Evolutionary conservation across 352 stramenopile genomes (phyloP).

Genomic region (Phytophthora capsici): DNA sequence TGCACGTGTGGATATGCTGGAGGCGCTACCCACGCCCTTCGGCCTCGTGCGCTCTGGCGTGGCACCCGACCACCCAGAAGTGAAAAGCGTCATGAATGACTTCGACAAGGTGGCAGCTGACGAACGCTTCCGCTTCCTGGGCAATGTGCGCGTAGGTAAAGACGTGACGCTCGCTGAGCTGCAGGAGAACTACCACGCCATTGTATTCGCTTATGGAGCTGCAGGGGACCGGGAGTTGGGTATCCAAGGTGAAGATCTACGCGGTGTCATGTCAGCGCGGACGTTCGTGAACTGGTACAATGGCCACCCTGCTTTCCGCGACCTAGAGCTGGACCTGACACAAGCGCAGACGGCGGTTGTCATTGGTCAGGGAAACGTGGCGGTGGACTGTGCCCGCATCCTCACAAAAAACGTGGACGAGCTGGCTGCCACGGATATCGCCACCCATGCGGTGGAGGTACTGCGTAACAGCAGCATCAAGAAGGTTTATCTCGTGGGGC

Average conservation of each 20-base stretch:
- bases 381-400: conserved; percentile 96
- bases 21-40: conserved; percentile 94
- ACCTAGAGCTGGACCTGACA: conserved; percentile 73
- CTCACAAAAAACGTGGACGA: conserved; percentile 92
- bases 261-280: conserved; percentile 85
- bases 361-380: conserved; percentile 98
- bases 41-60: conserved; percentile 97
- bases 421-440: conserved; percentile 94
- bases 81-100: conserved; percentile 98
- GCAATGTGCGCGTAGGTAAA: conserved; percentile 89
- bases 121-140: conserved; percentile 88
- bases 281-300: conserved; percentile 99
- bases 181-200: conserved; percentile 91
- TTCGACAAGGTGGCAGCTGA: conserved; percentile 93
- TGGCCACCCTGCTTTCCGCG: conserved; percentile 94
- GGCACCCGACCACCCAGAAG: conserved; percentile 98
- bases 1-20: conserved; percentile 92
- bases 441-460: conserved; percentile 86
- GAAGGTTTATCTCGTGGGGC: conserved; percentile 92
- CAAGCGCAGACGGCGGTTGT: conserved; percentile 90
- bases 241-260: conserved; percentile 84
- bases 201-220: conserved; percentile 97
- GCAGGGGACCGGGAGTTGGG: conserved; percentile 88
- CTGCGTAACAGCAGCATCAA: conserved; percentile 79
- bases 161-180: conserved; percentile 92